Evolutionary conservation across 495 filamentous ascomycete genomes (phyloP), one percentile per base, ranked within the genome.

Genomic region (Penicillium dipodomyicola): DNA sequence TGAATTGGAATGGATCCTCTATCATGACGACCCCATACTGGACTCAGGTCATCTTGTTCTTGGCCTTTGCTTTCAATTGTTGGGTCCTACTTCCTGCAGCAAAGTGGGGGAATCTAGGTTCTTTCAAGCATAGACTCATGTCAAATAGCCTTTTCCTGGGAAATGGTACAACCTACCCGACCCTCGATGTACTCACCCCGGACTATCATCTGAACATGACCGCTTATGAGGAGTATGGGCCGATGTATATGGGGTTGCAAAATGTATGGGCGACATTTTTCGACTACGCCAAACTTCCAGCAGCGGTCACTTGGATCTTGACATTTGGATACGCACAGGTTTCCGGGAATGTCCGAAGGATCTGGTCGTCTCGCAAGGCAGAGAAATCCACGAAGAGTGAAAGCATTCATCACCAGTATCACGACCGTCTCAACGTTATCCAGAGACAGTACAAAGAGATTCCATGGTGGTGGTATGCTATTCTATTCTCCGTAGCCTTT

Each of bases 221-320:
- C 4, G 78, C 76, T 0, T 83, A 79, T 46, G 67, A 76, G 39
- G 69, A 81, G 30, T 65, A 76, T 19, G 81, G 80, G 0, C 76
- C 72, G 9, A 73, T 80, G 49, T 80, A 81, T 51, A 79, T 82
- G 63, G 77, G 80, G 10, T 57, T 78, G 5, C 81, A 83, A 44
- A 71, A 77, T 41, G 68, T 81, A 11, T 84, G 81, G 81, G 63
- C 67, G 3, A 81, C 80, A 25, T 82, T 83, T 69, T 83, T 83
- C 59, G 79, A 82, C 64, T 82, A 82, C 52, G 76, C 78, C 27
- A 81, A 79, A 14, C 77, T 82, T 43, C 72, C 78, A n/a, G 80
- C 79, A 11, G 80, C 79, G 3, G 64, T 83, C 40, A 76, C 74
- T 9, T 84, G 80, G 80, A 82, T 84, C 61, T 69, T 66, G 3